Evolutionary conservation across 352 stramenopile genomes (phyloP).

Genomic region (Paralagenidium karlingii): DNA sequence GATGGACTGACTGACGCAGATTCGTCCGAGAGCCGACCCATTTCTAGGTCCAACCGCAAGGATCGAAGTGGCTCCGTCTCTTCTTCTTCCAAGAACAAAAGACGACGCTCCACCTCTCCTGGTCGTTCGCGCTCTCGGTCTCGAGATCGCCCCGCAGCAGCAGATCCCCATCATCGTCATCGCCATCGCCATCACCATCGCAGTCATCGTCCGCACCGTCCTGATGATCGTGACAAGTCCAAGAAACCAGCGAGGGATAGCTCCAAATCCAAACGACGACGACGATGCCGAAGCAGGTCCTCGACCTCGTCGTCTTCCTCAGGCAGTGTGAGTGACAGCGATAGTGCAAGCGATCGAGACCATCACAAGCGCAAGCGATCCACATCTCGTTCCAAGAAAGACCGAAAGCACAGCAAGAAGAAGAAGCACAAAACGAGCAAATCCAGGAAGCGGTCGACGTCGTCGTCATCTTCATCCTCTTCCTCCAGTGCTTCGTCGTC

Average conservation of each 20-base stretch:
- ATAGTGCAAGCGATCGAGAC: conserved; percentile 8
- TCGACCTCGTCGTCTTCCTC: no score
- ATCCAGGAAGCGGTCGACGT: background rate
- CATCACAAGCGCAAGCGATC: conserved; percentile 11
- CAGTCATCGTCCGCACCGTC: conserved; percentile 1
- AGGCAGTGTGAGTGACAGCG: conserved; percentile 11
- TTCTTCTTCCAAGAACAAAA: no score
- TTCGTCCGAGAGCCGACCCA: no score
- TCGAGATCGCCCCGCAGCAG: no score
- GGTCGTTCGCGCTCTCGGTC: conserved; percentile 5
- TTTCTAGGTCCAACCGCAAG: no score
- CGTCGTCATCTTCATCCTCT: background rate
- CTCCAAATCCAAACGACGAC: no score
- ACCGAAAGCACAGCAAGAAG: conserved; percentile 5
- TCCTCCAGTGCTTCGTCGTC: conserved; percentile 20
- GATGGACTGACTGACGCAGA: no score
- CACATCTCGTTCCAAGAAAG: conserved; percentile 6
- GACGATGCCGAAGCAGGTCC: no score
- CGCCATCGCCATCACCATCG: background rate
- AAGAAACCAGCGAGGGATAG: no score
- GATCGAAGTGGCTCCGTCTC: no score
- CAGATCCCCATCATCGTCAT: background rate
- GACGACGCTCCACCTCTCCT: background rate
- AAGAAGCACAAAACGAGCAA: conserved; percentile 19
- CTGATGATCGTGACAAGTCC: conserved; percentile 1